Percentiles rank a stretch among this genome's conserved stretches.
Conservation (phyloP, 495 filamentous ascomycete species). For the Aspergillus bertholletiae region DNA sequence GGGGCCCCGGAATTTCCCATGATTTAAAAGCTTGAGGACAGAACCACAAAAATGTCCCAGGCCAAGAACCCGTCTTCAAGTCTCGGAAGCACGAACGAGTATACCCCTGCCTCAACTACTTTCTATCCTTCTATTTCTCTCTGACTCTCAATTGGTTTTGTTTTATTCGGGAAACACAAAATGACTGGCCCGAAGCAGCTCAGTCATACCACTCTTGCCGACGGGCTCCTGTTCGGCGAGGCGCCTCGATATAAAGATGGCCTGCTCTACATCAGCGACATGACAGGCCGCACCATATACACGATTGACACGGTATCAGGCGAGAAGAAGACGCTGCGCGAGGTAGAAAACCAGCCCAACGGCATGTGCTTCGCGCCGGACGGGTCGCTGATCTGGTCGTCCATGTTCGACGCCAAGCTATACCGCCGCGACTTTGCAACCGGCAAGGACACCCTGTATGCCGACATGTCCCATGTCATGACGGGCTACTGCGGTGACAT, state of each 20-base stretch:
- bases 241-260: neutral
- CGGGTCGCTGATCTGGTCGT: neutral
- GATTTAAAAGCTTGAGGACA: too few species aligned
- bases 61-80: too few species aligned
- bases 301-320: neutral
- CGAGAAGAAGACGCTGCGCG: neutral
- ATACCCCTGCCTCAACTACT: too few species aligned
- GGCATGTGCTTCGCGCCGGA: neutral
- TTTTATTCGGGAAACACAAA: too few species aligned
- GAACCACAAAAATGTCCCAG: too few species aligned
- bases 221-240: neutral
- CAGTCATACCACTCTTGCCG: neutral
- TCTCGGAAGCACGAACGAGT: too few species aligned
- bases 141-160: too few species aligned
- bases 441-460: neutral
- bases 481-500: neutral
- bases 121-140: too few species aligned
- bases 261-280: constrained; percentile 1
- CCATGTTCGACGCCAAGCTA: constrained; percentile 1
- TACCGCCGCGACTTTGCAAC: neutral
- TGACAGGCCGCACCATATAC: neutral
- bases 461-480: neutral
- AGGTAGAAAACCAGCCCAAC: neutral
- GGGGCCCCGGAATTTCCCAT: too few species aligned
- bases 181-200: neutral